Base-by-base conservation (phyloP, 2,329 filamentous ascomycete species). In the Fusarium luffae region DNA sequence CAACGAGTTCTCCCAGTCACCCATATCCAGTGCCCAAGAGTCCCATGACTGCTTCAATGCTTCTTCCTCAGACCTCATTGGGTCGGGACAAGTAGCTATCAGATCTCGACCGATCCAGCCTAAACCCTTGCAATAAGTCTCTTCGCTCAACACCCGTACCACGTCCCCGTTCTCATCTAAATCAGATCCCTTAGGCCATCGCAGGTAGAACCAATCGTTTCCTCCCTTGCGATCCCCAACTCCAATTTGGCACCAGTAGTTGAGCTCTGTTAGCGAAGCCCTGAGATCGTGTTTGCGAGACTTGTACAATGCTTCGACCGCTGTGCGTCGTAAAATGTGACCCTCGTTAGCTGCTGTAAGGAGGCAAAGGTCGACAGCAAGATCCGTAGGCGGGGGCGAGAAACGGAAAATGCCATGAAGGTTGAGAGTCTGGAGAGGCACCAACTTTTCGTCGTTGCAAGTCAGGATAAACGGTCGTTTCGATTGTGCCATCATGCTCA, bases 201-300 rank as follows among this genome's bases (percentile, higher is more conserved):
- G 86, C 49, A 91, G 88, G 72, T 92, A 90, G 73, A 97, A 93
- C 95, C 97, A 99, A 74, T 95, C 92, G 46, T 97, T 87, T 0
- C 96, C 95, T 21, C 92, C 92, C 72, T 92, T 92, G n/a, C 89
- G 85, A 77, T 97, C 96, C 7, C 96, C 97, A 12, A 99, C 89
- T 0, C 92, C 93, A 80, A 98, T 94, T 78, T 99, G 96, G 77
- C 97, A 99, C 95, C 95, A 99, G 77, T 97, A 96, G 77, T 97
- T 91, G 28, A 99, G 85, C 66, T 98, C 94, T 59, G 87, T 90
- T 50, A 99, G 88, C 4, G 91, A 90, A 23, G 91, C 93, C 57
- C 96, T 90, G 14, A 99, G 82, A 77, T 99, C 96, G 28, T 85
- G 81, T 4, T 85, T 78, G 55, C 92, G 91, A 16, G 88, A 88